These are phyloP conservation scores for Nectriaceae sp. DNA, from an alignment of 2,329 filamentous ascomycete genomes.

Conservation along the genomic window DNA sequence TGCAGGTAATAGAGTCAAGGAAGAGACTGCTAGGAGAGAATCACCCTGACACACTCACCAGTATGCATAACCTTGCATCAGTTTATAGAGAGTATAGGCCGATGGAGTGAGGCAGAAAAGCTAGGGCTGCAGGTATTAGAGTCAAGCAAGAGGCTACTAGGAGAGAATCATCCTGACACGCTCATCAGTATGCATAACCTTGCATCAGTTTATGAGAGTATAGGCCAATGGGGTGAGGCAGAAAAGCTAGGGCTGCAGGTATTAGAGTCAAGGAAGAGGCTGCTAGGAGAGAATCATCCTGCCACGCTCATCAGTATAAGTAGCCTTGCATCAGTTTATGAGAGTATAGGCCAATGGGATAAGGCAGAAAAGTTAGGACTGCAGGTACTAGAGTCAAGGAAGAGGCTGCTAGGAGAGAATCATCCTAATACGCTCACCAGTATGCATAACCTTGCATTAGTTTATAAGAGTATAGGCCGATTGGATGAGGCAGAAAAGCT, in stretches of 20 bases:
- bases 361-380: neutral
- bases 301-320: conserved; percentile 1
- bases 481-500: neutral
- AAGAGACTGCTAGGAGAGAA: conserved; percentile 9
- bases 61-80: conserved; percentile 7
- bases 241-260: neutral
- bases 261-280: conserved; percentile 2
- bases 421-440: neutral
- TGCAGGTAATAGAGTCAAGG: conserved; percentile 5
- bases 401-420: neutral
- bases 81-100: neutral
- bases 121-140: conserved; percentile 14
- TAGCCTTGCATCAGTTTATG: neutral
- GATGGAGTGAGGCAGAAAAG: conserved; percentile 11
- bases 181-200: neutral
- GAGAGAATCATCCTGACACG: conserved; percentile 4
- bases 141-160: neutral
- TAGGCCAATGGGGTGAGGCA: conserved; percentile 1
- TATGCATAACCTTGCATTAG: neutral
- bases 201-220: neutral
- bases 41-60: neutral
- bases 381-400: neutral
- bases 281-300: conserved; percentile 4
- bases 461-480: neutral
- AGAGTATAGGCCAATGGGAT: neutral